These are phyloP conservation scores for Fusarium musae DNA, from an alignment of 2,329 filamentous ascomycete genomes.

Conservation along the genomic window DNA sequence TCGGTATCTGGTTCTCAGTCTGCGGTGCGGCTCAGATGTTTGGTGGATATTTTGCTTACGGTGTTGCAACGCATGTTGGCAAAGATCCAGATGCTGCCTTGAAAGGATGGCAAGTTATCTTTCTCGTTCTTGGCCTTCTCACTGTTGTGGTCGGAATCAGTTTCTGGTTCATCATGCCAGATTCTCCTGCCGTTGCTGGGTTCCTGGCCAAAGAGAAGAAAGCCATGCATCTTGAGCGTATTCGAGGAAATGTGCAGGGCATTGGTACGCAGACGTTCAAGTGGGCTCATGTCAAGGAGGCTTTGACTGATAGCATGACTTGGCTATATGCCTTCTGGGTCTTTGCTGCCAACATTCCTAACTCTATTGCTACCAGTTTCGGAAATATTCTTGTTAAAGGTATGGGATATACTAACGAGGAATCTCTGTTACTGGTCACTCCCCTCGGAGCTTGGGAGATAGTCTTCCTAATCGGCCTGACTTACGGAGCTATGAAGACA, in stretches of 20 bases:
- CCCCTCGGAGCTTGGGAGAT: constrained; percentile 1
- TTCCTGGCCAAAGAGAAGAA: background rate
- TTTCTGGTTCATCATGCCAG: background rate
- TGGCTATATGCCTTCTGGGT: constrained; percentile 39
- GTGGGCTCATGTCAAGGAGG: constrained; percentile 30
- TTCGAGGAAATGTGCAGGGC: background rate
- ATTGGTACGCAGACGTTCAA: constrained; percentile 28
- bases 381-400: background rate
- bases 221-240: background rate
- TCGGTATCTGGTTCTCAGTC: constrained; percentile 37
- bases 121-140: background rate
- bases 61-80: constrained; percentile 32
- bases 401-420: background rate
- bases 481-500: background rate
- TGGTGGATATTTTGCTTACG: constrained; percentile 38
- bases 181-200: background rate
- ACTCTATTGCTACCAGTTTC: constrained; percentile 17
- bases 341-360: constrained; percentile 38
- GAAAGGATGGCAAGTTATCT: background rate
- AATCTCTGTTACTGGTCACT: background rate
- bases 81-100: constrained; percentile 10
- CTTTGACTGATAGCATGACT: constrained; percentile 29
- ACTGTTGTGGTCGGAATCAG: background rate
- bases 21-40: constrained; percentile 37
- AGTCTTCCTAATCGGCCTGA: background rate